These are phyloP conservation scores for Pisolithus albus DNA, from an alignment of 768 basidiomycete species.

Conservation along the genomic window DNA sequence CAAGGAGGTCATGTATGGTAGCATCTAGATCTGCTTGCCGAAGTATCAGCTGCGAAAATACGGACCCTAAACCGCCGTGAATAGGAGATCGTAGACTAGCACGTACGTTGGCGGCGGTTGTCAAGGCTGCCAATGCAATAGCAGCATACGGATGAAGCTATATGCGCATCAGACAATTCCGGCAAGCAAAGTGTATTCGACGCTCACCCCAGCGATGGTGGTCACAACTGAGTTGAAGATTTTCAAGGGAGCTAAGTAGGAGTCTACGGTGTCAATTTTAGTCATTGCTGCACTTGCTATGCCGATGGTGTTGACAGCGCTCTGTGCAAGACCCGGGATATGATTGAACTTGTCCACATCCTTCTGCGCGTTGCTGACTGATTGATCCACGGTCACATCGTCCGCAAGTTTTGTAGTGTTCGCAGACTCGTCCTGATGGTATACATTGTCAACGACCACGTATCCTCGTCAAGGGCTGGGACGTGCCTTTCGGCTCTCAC, in stretches of 20 bases:
- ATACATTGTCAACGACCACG: background rate
- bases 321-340: background rate
- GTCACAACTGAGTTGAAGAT: background rate
- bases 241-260: background rate
- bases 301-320: background rate
- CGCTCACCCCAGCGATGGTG: background rate
- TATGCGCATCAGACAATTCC: background rate
- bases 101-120: slow-evolving; percentile 1
- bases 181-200: background rate
- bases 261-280: background rate
- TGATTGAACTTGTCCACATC: background rate
- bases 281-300: background rate
- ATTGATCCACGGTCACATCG: background rate
- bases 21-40: slow-evolving; percentile 1
- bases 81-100: background rate
- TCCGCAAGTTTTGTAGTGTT: background rate
- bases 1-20: slow-evolving; percentile 1
- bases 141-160: slow-evolving; percentile 5
- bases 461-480: too few relatives aligned
- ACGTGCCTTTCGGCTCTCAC: background rate
- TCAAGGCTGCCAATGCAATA: background rate
- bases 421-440: background rate
- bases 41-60: background rate
- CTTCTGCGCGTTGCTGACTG: background rate
- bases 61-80: background rate